Conservation (phyloP, 2,329 filamentous ascomycete species). For the Stagonosporopsis chrysanthemi region DNA sequence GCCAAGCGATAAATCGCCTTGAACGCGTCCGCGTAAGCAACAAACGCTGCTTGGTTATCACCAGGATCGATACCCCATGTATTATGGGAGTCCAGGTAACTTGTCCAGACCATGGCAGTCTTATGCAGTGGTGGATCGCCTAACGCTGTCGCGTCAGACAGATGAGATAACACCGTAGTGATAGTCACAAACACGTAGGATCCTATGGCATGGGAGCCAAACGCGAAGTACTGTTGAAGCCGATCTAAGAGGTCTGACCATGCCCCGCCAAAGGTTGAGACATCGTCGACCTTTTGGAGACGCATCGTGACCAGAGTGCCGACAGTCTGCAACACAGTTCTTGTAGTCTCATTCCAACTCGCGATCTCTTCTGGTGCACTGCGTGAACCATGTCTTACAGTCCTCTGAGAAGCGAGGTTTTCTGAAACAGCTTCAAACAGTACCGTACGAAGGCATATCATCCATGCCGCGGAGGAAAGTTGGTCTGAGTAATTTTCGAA, state of each 20-base stretch:
- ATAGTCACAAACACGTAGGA: conserved; percentile 53
- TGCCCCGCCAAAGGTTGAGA: conserved; percentile 71
- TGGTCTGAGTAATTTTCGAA: conserved; percentile 90
- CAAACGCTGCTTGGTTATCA: conserved; percentile 78
- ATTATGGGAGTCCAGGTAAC: conserved; percentile 41
- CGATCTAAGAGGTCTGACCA: conserved; percentile 79
- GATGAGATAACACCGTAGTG: conserved; percentile 48
- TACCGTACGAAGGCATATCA: conserved; percentile 79
- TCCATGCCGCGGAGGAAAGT: conserved; percentile 80
- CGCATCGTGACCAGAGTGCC: conserved; percentile 74
- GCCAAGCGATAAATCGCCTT: conserved; percentile 81
- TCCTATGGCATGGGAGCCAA: conserved; percentile 51
- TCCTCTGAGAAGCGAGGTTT: conserved; percentile 54
- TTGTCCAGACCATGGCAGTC: conserved; percentile 46
- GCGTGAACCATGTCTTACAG: conserved; percentile 22
- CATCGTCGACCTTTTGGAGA: conserved; percentile 72
- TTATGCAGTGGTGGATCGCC: conserved; percentile 39
- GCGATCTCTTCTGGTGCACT: conserved; percentile 30
- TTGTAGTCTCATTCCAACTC: conserved; percentile 52
- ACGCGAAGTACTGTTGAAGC: conserved; percentile 62
- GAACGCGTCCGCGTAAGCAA: conserved; percentile 81
- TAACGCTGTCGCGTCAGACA: conserved; percentile 30
- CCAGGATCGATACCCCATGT: conserved; percentile 31
- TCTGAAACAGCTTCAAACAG: conserved; percentile 79
- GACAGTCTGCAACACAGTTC: conserved; percentile 47